These are phyloP conservation scores for Citrus glauca DNA, from an alignment of 345 rosid genomes.

Conservation along the genomic window DNA sequence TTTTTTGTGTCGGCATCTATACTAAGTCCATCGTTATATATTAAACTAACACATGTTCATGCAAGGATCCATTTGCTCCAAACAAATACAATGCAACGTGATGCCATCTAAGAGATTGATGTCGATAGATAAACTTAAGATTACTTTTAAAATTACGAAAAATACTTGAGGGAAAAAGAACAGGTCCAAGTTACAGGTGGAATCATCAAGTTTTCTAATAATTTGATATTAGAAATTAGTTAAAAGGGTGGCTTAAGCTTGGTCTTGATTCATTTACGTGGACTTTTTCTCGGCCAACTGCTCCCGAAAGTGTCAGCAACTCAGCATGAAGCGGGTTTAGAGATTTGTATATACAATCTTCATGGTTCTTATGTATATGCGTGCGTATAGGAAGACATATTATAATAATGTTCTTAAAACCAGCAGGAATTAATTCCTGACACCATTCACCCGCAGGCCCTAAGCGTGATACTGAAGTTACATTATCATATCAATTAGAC, in stretches of 20 bases:
- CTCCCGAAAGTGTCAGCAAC: slow-evolving; percentile 3
- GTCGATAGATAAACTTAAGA: slow-evolving; percentile 10
- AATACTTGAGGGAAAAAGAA: background rate
- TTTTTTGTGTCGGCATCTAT: slow-evolving; percentile 1
- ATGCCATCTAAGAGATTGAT: slow-evolving; percentile 8
- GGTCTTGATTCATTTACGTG: slow-evolving; percentile 2
- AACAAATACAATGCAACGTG: background rate
- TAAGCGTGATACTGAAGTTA: slow-evolving; percentile 22
- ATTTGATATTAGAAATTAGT: slow-evolving; percentile 2
- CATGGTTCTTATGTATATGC: background rate
- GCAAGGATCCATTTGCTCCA: slow-evolving; percentile 7
- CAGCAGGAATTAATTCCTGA: slow-evolving; percentile 6
- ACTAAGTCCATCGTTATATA: no score
- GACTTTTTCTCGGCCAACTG: slow-evolving; percentile 21
- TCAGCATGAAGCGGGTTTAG: background rate
- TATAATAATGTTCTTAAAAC: background rate
- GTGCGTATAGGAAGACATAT: background rate
- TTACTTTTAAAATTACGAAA: background rate
- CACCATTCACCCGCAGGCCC: slow-evolving; percentile 2
- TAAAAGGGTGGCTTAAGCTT: background rate
- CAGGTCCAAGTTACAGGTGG: slow-evolving; percentile 12
- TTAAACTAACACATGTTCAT: background rate
- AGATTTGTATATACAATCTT: background rate
- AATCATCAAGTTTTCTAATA: slow-evolving; percentile 4
- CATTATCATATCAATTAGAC: slow-evolving; percentile 19